Percentiles rank a stretch among this genome's conserved stretches.
These are phyloP conservation scores for Coemansia aciculifera DNA, from an alignment of 192 early-diverging fungal genomes.

Conservation along the genomic window DNA sequence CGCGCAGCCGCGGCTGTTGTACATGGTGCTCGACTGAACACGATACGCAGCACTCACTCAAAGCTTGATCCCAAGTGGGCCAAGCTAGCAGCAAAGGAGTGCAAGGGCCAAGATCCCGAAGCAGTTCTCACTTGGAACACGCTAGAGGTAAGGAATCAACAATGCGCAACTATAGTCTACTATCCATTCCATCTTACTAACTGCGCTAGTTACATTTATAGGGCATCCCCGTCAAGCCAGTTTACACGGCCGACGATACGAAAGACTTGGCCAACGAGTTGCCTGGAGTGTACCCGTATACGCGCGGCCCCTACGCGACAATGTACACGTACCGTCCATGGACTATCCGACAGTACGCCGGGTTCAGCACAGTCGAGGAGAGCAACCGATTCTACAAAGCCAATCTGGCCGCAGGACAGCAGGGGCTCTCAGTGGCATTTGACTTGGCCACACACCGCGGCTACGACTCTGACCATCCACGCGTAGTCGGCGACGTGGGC, in stretches of 20 bases:
- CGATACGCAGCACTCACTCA: not conserved
- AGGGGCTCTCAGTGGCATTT: slow-evolving; percentile 85
- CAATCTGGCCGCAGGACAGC: slow-evolving; percentile 86
- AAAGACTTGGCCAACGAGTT: slow-evolving; percentile 64
- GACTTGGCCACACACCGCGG: slow-evolving; percentile 89
- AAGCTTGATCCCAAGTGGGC: slow-evolving; percentile 72
- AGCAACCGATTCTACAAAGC: slow-evolving; percentile 86
- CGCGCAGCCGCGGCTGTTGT: not conserved
- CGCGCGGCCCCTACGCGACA: slow-evolving; percentile 79
- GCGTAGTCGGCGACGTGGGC: slow-evolving; percentile 86
- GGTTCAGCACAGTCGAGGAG: slow-evolving; percentile 91
- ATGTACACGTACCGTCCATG: slow-evolving; percentile 85
- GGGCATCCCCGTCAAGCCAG: slow-evolving; percentile 80
- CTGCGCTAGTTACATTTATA: not conserved
- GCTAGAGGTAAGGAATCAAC: slow-evolving; percentile 53
- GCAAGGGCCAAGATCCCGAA: slow-evolving; percentile 83
- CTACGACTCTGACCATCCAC: slow-evolving; percentile 89
- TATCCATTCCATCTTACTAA: not conserved
- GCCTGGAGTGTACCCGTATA: slow-evolving; percentile 84
- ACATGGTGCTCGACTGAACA: not conserved
- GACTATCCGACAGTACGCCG: slow-evolving; percentile 89
- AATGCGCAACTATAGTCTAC: not conserved
- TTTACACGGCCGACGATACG: slow-evolving; percentile 79
- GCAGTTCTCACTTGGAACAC: slow-evolving; percentile 76
- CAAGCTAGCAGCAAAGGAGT: slow-evolving; percentile 73